Evolutionary conservation across 768 basidiomycete species (phyloP).

Genomic region (Boletellus ananas): DNA sequence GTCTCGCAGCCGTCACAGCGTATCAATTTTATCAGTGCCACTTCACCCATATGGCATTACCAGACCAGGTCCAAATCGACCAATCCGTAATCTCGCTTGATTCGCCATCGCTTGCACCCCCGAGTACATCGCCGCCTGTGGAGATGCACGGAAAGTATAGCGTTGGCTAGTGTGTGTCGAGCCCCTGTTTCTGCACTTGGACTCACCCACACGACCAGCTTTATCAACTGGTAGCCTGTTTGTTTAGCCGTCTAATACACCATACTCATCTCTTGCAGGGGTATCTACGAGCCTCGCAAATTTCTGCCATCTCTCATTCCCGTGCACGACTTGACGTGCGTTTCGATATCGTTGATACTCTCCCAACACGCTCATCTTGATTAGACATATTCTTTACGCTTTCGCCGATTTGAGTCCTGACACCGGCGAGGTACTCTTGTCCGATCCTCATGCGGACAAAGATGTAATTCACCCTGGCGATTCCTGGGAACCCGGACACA

Average conservation of each 20-base stretch:
- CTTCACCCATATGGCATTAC: constrained; percentile 18
- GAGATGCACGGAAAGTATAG: constrained; percentile 59
- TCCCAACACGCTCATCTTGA: constrained; percentile 5
- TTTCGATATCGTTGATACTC: constrained; percentile 7
- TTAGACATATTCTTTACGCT: constrained; percentile 84
- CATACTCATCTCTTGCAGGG: constrained; percentile 47
- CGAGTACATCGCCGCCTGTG: constrained; percentile 27
- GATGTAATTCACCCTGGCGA: constrained; percentile 96
- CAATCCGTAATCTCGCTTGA: constrained; percentile 13
- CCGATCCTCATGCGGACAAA: constrained; percentile 92
- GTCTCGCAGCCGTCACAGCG: constrained; percentile 36
- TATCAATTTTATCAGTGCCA: constrained; percentile 44
- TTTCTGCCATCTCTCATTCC: constrained; percentile 87
- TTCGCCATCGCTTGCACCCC: constrained; percentile 1
- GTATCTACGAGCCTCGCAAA: constrained; percentile 92
- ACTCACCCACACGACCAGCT: constrained; percentile 39
- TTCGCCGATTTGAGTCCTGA: constrained; percentile 87
- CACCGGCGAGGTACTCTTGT: constrained; percentile 81
- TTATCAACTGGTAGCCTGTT: constrained; percentile 72
- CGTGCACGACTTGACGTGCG: constrained; percentile 78
- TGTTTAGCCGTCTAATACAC: not conserved
- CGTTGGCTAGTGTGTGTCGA: constrained; percentile 68
- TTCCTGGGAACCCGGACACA: constrained; percentile 87
- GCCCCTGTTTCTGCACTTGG: constrained; percentile 3
- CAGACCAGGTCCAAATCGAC: constrained; percentile 11